Evolutionary conservation across 192 early-diverging fungal genomes (phyloP).

Genomic region (Allomyces javanicus): DNA sequence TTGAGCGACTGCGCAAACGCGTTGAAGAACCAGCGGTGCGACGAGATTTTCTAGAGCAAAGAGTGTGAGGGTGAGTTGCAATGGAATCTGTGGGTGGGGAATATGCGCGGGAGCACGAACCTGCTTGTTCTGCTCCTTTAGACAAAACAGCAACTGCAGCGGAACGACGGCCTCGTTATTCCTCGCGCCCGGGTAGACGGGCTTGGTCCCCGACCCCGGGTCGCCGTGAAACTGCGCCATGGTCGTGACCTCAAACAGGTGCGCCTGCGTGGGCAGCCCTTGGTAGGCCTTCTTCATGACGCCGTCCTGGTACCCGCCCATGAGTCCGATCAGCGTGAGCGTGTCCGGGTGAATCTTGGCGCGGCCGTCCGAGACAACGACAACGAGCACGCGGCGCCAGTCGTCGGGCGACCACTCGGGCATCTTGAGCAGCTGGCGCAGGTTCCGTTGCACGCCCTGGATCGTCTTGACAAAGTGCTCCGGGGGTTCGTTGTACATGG

Average conservation of each 20-base stretch:
- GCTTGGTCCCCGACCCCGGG: slow-evolving; percentile 37
- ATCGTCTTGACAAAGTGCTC: slow-evolving; percentile 37
- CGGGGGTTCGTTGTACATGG: slow-evolving; percentile 55
- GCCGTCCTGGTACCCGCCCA: slow-evolving; percentile 59
- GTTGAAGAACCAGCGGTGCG: slow-evolving; percentile 43
- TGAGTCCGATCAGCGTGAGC: slow-evolving; percentile 54
- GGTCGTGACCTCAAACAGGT: slow-evolving; percentile 80
- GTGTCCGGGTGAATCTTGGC: slow-evolving; percentile 56
- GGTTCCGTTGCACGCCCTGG: slow-evolving; percentile 41
- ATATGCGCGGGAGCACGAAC: too few relatives aligned
- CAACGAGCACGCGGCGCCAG: slow-evolving; percentile 86
- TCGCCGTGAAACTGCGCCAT: slow-evolving; percentile 40
- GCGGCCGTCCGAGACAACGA: slow-evolving; percentile 79
- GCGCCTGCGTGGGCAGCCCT: slow-evolving; percentile 30
- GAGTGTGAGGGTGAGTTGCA: too few relatives aligned
- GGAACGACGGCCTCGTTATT: slow-evolving; percentile 31
- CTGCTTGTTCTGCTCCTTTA: slow-evolving; percentile 65
- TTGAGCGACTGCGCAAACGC: slow-evolving; percentile 34
- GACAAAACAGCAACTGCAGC: slow-evolving; percentile 73
- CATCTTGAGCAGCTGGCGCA: slow-evolving; percentile 29
- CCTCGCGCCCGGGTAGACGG: slow-evolving; percentile 28
- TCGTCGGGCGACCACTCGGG: slow-evolving; percentile 21
- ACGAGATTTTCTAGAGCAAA: slow-evolving; percentile 20
- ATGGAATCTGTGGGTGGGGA: too few relatives aligned
- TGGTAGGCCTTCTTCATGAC: slow-evolving; percentile 23